Percentiles rank a stretch among this genome's conserved stretches.
These are phyloP conservation scores for Ustilago sp. DNA, from an alignment of 1,284 basidiomycete species.

Conservation along the genomic window DNA sequence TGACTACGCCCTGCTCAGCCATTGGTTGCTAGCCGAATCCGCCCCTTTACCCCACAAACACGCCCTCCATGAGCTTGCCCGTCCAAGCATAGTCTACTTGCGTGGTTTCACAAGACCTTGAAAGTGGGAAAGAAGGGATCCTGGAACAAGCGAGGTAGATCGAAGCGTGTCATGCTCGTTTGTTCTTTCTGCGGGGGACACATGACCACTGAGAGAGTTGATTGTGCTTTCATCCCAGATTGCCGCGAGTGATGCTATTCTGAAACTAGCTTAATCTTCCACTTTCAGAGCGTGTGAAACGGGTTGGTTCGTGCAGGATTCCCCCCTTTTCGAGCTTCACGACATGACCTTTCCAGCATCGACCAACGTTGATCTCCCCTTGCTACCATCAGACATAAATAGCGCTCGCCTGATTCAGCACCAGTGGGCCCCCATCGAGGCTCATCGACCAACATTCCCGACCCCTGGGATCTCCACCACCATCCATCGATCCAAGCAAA, in stretches of 20 bases:
- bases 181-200: background rate
- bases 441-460: background rate
- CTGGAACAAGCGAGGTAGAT: slow-evolving; percentile 4
- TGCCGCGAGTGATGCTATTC: background rate
- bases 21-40: background rate
- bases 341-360: background rate
- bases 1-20: background rate
- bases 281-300: slow-evolving; percentile 3
- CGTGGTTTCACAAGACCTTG: background rate
- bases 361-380: background rate
- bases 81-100: background rate
- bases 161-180: slow-evolving; percentile 3
- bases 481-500: background rate
- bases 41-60: slow-evolving; percentile 1
- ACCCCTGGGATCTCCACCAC: background rate
- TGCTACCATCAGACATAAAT: background rate
- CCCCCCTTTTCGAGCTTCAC: background rate
- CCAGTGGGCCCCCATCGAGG: background rate
- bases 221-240: slow-evolving; percentile 6
- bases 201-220: background rate
- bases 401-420: background rate
- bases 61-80: background rate
- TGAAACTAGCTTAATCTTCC: slow-evolving; percentile 1
- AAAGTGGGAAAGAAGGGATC: background rate
- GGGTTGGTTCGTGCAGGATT: slow-evolving; percentile 1